phyloP scores from a whole-genome alignment of 441 rosid genomes.

The Mallotus japonicus region DNA sequence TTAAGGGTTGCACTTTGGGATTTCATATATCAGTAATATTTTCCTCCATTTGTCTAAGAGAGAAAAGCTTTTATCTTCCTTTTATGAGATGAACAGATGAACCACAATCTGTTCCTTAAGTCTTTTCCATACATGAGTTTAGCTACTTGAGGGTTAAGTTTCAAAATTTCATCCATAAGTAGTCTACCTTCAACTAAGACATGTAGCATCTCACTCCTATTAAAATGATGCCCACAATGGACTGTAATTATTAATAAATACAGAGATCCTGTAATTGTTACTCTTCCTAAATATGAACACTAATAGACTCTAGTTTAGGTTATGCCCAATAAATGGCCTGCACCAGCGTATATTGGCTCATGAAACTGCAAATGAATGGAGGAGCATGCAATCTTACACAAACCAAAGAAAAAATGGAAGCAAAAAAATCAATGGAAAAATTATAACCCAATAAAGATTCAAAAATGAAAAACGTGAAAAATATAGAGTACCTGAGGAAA shows the following conservation, averaged over 20 bases:
- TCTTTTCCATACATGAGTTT: neutral
- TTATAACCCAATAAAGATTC: neutral
- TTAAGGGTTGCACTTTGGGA: neutral
- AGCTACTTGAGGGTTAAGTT: neutral
- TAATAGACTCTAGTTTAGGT: neutral
- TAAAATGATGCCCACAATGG: neutral
- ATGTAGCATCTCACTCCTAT: neutral
- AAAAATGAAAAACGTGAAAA: neutral
- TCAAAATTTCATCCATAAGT: neutral
- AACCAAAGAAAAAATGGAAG: neutral
- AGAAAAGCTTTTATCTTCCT: neutral
- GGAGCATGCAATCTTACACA: neutral
- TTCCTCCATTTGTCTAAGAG: neutral
- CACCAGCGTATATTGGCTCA: neutral
- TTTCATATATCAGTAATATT: neutral
- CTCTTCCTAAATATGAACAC: neutral
- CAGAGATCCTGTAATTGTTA: neutral
- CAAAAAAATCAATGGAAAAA: neutral
- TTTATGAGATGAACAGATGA: neutral
- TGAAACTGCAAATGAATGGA: neutral
- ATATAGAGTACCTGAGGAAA: conserved; percentile 67
- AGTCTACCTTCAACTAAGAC: neutral
- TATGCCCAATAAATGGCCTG: no score
- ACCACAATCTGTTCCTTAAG: no score
- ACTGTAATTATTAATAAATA: neutral